A percentile compares a stretch with the other conserved stretches of the same genome.
These are phyloP conservation scores for Penicillium brasilianum DNA, from an alignment of 2,329 filamentous ascomycete species.

Conservation along the genomic window DNA sequence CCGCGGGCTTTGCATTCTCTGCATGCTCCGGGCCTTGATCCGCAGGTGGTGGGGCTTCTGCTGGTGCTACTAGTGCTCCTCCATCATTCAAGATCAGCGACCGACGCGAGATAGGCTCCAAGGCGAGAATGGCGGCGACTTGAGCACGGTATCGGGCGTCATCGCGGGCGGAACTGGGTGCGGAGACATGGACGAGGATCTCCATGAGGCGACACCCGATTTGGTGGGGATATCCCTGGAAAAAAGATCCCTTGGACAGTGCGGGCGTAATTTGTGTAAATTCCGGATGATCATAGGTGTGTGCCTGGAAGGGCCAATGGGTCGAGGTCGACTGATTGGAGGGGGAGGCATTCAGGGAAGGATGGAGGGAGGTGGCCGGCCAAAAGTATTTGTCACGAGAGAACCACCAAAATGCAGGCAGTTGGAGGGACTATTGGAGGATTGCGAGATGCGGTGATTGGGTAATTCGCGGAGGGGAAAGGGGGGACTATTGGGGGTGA, in stretches of 20 bases:
- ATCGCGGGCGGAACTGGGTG: constrained; percentile 43
- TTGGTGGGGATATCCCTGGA: neutral
- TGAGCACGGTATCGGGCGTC: constrained; percentile 48
- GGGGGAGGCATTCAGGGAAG: neutral
- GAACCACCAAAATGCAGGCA: neutral
- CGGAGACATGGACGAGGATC: constrained; percentile 50
- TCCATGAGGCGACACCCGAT: constrained; percentile 30
- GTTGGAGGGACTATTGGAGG: neutral
- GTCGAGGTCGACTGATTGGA: neutral
- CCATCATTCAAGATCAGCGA: neutral
- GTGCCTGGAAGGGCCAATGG: neutral
- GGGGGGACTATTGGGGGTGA: neutral
- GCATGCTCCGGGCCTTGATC: neutral
- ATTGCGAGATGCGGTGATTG: neutral
- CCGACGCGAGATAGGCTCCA: constrained; percentile 38
- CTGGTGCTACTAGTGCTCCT: neutral
- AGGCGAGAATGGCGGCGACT: constrained; percentile 44
- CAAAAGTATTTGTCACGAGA: constrained; percentile 6
- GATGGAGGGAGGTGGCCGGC: neutral
- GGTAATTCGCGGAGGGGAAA: neutral
- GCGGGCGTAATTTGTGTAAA: neutral
- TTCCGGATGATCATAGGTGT: neutral
- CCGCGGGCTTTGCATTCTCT: neutral
- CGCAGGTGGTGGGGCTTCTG: neutral
- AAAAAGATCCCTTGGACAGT: neutral